A percentile compares a stretch with the other conserved stretches of the same genome.
Evolutionary conservation across 805 yeast species (phyloP).

Genomic region (Barnettozyma salicaria): DNA sequence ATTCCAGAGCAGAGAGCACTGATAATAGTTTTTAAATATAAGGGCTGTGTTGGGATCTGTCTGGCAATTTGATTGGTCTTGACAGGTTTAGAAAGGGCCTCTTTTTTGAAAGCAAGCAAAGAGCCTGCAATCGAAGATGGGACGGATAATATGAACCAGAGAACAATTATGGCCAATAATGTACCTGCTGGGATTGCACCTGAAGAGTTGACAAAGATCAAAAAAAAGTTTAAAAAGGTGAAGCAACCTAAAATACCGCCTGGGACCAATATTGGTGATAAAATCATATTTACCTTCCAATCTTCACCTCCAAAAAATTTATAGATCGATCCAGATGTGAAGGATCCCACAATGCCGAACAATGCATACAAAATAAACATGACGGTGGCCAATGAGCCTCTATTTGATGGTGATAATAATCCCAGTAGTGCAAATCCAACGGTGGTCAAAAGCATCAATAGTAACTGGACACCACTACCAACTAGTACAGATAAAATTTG

Average conservation of each 20-base stretch:
- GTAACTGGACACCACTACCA: constrained; percentile 84
- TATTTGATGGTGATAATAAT: constrained; percentile 83
- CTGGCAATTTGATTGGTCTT: constrained; percentile 94
- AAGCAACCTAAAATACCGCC: constrained; percentile 60
- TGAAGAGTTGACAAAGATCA: constrained; percentile 72
- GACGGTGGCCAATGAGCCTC: constrained; percentile 89
- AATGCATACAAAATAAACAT: constrained; percentile 80
- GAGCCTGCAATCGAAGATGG: constrained; percentile 88
- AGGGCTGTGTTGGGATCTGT: constrained; percentile 89
- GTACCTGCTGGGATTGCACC: constrained; percentile 95
- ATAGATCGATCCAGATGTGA: constrained; percentile 78
- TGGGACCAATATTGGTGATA: constrained; percentile 87
- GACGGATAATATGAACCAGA: constrained; percentile 82
- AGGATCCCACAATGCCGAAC: constrained; percentile 80
- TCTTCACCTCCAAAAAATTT: constrained; percentile 86
- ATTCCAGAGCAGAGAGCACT: constrained; percentile 76
- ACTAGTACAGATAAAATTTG: constrained; percentile 72
- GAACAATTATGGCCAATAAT: constrained; percentile 66
- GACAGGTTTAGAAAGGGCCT: constrained; percentile 62
- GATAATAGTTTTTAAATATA: constrained; percentile 65
- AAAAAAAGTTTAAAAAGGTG: constrained; percentile 70
- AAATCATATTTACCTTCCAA: constrained; percentile 79
- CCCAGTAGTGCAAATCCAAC: constrained; percentile 83
- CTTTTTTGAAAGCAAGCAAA: constrained; percentile 60
- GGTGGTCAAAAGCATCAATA: constrained; percentile 68